phyloP scores from a whole-genome alignment of 306 rosid species.

The Erythrophleum fordii region DNA sequence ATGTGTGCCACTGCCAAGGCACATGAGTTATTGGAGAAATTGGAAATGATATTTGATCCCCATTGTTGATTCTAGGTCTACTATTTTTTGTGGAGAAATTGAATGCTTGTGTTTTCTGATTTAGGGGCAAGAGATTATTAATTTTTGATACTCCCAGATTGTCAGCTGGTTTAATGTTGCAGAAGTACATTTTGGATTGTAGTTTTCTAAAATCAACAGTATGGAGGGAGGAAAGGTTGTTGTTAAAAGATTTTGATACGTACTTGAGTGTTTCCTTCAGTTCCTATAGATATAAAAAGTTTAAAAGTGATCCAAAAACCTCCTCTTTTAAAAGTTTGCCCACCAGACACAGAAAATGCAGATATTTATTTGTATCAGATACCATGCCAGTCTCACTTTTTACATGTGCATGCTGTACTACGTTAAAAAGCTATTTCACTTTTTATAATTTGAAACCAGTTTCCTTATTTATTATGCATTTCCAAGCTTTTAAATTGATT shows the following conservation, averaged over 20 bases:
- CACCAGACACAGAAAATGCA: background rate
- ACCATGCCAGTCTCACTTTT: background rate
- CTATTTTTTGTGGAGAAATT: background rate
- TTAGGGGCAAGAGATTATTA: background rate
- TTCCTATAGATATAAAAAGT: background rate
- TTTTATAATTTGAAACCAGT: background rate
- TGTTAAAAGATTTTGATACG: background rate
- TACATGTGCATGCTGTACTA: background rate
- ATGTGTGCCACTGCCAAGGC: background rate
- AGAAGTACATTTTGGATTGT: background rate
- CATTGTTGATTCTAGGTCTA: background rate
- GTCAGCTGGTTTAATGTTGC: background rate
- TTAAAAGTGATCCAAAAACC: background rate
- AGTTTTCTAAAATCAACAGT: background rate
- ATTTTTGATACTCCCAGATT: background rate
- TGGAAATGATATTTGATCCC: background rate
- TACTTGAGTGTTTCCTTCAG: background rate
- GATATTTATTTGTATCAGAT: background rate
- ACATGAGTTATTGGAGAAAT: background rate
- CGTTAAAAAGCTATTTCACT: conserved; percentile 15
- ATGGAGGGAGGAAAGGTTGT: background rate
- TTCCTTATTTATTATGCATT: background rate
- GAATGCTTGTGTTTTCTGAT: background rate
- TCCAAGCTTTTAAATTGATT: conserved; percentile 15
- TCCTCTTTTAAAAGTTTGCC: background rate